Conservation (phyloP, 2,329 filamentous ascomycete species). For the Pseudocercospora crystallina region DNA sequence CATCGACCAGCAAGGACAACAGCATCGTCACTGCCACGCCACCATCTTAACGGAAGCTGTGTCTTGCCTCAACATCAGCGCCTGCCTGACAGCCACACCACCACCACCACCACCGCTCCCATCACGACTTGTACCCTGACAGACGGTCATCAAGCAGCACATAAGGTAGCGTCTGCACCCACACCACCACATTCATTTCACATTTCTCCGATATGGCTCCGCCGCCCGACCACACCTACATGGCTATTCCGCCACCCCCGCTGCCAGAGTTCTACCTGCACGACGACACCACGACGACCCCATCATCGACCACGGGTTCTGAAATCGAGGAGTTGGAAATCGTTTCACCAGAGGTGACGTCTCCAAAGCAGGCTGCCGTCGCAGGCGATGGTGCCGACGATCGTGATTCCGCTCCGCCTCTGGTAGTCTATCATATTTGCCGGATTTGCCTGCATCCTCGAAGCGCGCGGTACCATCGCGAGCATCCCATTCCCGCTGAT, state of each 20-base stretch:
- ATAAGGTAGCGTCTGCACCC: not conserved
- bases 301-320: conserved; percentile 3
- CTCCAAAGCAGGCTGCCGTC: not conserved
- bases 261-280: conserved; percentile 29
- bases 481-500: conserved; percentile 34
- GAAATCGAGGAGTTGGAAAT: too few species aligned
- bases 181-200: conserved; percentile 5
- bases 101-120: too few species aligned
- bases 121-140: too few species aligned
- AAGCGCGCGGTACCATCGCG: conserved; percentile 35
- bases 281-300: conserved; percentile 5
- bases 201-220: conserved; percentile 20
- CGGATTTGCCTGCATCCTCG: conserved; percentile 34
- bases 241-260: conserved; percentile 29
- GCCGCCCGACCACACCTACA: conserved; percentile 15
- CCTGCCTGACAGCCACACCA: too few species aligned
- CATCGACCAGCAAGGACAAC: too few species aligned
- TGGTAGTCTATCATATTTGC: conserved; percentile 37
- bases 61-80: too few species aligned
- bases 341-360: too few species aligned
- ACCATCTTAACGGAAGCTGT: too few species aligned
- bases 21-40: too few species aligned
- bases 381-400: conserved; percentile 7
- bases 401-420: conserved; percentile 22
- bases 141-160: not conserved